Conservation (phyloP, 2,329 filamentous ascomycete species). For the Aspergillus cejpii region DNA sequence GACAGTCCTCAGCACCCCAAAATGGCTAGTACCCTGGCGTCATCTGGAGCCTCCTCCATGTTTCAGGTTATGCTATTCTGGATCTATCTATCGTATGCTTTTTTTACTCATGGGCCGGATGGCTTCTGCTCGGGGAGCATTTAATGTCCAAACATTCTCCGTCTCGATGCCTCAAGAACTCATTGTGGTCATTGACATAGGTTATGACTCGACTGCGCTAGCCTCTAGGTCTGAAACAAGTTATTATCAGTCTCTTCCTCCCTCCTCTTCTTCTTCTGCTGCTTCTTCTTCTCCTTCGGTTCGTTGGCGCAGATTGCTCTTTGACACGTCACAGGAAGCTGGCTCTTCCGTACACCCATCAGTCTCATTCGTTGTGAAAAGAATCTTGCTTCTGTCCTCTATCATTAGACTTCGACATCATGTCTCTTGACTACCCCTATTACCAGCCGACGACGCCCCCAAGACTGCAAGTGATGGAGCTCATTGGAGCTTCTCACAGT, state of each 20-base stretch:
- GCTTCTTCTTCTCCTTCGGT: slow-evolving; percentile 14
- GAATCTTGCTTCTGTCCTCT: background rate
- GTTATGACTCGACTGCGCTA: slow-evolving; percentile 20
- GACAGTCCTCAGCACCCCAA: slow-evolving; percentile 24
- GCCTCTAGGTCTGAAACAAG: slow-evolving; percentile 14
- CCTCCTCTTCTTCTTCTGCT: slow-evolving; percentile 12
- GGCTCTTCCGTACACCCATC: slow-evolving; percentile 16
- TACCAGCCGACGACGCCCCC: slow-evolving; percentile 44
- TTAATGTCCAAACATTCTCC: slow-evolving; percentile 37
- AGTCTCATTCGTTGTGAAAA: background rate
- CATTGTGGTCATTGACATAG: slow-evolving; percentile 11
- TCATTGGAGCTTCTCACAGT: slow-evolving; percentile 43
- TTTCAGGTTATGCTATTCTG: slow-evolving; percentile 36
- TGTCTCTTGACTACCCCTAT: slow-evolving; percentile 40
- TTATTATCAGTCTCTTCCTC: slow-evolving; percentile 15
- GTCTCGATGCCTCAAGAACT: slow-evolving; percentile 14
- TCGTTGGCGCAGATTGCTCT: slow-evolving; percentile 8
- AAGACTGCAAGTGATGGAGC: slow-evolving; percentile 29
- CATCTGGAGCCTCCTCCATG: slow-evolving; percentile 32
- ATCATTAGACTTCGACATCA: slow-evolving; percentile 19
- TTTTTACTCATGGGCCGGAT: slow-evolving; percentile 23
- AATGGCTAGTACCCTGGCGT: slow-evolving; percentile 25
- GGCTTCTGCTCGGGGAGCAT: slow-evolving; percentile 24
- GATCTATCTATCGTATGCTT: slow-evolving; percentile 21
- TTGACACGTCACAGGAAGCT: slow-evolving; percentile 21